These are phyloP conservation scores for Rhexocercosporidium sp. DNA, from an alignment of 2,329 filamentous ascomycete genomes.

Conservation along the genomic window DNA sequence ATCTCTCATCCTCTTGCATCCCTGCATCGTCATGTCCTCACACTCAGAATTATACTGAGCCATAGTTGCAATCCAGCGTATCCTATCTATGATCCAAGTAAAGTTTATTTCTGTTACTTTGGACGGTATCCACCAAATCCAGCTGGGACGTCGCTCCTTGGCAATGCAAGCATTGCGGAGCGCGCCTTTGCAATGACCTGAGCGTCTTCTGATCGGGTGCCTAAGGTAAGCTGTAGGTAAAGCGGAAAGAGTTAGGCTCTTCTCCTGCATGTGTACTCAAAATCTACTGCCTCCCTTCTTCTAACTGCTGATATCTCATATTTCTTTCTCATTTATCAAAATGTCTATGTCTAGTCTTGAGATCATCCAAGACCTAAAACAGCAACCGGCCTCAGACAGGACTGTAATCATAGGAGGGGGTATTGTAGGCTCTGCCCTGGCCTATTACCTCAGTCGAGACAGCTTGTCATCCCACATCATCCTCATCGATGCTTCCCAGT, in stretches of 20 bases:
- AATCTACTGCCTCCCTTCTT: not conserved
- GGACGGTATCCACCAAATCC: no score
- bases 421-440: slow-evolving; percentile 44
- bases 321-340: not conserved
- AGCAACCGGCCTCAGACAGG: not conserved
- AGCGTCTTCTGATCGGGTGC: not conserved
- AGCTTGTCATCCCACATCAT: slow-evolving; percentile 25
- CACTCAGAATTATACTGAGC: no score
- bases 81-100: not conserved
- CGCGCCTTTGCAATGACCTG: slow-evolving; percentile 5
- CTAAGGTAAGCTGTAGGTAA: not conserved
- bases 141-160: not conserved
- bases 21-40: no score
- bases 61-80: no score
- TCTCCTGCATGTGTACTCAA: not conserved
- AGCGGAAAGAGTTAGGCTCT: not conserved
- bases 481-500: slow-evolving; percentile 23
- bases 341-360: not conserved
- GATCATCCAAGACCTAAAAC: not conserved
- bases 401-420: slow-evolving; percentile 27
- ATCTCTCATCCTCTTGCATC: no score
- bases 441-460: slow-evolving; percentile 39
- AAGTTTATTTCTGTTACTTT: not conserved
- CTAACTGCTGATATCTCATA: not conserved
- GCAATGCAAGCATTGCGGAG: not conserved